phyloP scores from a whole-genome alignment of 768 basidiomycete species.

The Mycena galopus region DNA sequence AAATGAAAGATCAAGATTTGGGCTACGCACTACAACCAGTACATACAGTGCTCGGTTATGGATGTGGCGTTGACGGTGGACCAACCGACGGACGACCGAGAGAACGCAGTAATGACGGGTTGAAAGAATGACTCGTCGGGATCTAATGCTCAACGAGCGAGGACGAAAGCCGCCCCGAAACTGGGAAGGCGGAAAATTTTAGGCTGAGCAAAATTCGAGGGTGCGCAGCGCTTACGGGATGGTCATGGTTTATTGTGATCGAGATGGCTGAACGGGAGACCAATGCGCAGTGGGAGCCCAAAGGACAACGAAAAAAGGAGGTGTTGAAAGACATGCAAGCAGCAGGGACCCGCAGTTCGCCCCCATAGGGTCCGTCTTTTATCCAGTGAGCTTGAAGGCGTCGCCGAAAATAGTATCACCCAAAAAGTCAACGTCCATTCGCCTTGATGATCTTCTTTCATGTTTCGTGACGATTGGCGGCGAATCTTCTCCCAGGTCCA shows the following conservation, averaged over 20 bases:
- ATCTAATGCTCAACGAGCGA: not conserved
- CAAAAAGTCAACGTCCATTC: not conserved
- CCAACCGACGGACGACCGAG: not conserved
- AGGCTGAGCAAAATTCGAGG: not conserved
- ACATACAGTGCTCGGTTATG: not conserved
- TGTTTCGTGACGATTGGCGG: not conserved
- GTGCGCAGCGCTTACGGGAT: not conserved
- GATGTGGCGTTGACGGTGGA: not conserved
- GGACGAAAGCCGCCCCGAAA: not conserved
- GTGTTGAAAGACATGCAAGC: not conserved
- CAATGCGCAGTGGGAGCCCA: not conserved
- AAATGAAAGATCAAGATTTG: not conserved
- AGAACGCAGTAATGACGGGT: not conserved
- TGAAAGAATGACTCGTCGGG: not conserved
- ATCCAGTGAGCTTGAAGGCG: not conserved
- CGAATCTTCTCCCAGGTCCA: not conserved
- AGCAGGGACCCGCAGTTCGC: not conserved
- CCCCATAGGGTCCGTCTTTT: not conserved
- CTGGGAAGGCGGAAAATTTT: not conserved
- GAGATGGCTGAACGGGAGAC: not conserved
- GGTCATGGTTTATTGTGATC: not conserved
- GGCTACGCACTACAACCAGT: not conserved
- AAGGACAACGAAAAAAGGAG: not conserved
- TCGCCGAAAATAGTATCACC: not conserved
- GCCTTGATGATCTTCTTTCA: not conserved